phyloP scores from a whole-genome alignment of 2,329 filamentous ascomycete genomes.

The Stachybotrys echinatus region DNA sequence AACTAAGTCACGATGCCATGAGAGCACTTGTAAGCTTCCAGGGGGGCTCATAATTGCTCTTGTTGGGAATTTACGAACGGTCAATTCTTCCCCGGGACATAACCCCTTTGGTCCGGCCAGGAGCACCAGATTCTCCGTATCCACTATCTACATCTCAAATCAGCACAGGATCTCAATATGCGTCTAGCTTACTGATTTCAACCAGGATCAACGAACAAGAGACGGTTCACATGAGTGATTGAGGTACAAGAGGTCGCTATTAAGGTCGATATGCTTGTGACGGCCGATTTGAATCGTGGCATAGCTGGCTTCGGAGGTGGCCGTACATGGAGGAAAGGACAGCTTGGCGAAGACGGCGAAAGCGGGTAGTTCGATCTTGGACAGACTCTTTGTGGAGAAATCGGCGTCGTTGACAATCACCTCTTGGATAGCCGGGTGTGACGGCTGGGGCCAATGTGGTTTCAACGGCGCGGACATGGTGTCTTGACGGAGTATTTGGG shows the following conservation, averaged over 20 bases:
- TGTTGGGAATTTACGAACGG: slow-evolving; percentile 31
- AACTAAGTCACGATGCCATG: slow-evolving; percentile 35
- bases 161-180: too few species aligned
- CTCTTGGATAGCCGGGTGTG: slow-evolving; percentile 52
- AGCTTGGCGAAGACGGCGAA: slow-evolving; percentile 64
- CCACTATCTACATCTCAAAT: slow-evolving; percentile 45
- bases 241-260: slow-evolving; percentile 62
- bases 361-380: slow-evolving; percentile 48
- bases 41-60: too few species aligned
- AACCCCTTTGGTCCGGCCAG: slow-evolving; percentile 54
- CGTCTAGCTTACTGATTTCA: too few species aligned
- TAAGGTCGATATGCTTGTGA: slow-evolving; percentile 54
- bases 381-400: slow-evolving; percentile 57
- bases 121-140: slow-evolving; percentile 51
- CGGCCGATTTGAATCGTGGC: slow-evolving; percentile 57
- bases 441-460: slow-evolving; percentile 56
- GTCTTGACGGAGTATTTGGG: background rate
- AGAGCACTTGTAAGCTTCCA: too few species aligned
- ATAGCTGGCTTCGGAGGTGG: slow-evolving; percentile 52
- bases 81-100: slow-evolving; percentile 51
- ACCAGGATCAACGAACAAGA: slow-evolving; percentile 52
- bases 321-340: slow-evolving; percentile 56
- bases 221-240: slow-evolving; percentile 65
- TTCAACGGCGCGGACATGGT: slow-evolving; percentile 48
- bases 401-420: slow-evolving; percentile 48